Evolutionary conservation across 2,329 filamentous ascomycete genomes (phyloP).

Genomic region (Hymenoscyphus repandus): DNA sequence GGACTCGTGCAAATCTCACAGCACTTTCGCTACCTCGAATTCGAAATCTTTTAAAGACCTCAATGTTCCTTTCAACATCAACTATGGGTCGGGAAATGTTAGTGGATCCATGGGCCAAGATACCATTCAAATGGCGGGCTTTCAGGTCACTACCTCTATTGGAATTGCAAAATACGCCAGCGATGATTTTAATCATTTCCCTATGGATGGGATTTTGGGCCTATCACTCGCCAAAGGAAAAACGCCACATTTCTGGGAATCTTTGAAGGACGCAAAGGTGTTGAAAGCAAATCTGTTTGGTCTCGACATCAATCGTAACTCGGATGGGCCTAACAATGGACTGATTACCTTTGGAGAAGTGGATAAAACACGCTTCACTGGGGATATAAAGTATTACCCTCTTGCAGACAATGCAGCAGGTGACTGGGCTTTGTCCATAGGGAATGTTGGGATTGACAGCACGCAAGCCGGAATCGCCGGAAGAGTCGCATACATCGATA

Average conservation of each 20-base stretch:
- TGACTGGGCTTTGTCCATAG: conserved; percentile 70
- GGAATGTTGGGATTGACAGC: conserved; percentile 59
- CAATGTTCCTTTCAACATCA: conserved; percentile 54
- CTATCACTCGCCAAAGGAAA: conserved; percentile 56
- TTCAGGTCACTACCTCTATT: conserved; percentile 61
- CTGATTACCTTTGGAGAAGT: conserved; percentile 72
- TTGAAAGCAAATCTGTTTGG: conserved; percentile 65
- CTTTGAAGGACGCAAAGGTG: conserved; percentile 49
- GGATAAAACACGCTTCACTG: conserved; percentile 61
- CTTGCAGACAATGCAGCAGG: conserved; percentile 44
- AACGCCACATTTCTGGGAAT: conserved; percentile 61
- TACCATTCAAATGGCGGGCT: conserved; percentile 58
- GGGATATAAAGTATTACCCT: conserved; percentile 61
- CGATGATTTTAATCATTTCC: conserved; percentile 68
- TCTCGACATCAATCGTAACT: conserved; percentile 62
- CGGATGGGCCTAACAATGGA: conserved; percentile 63
- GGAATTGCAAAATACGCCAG: conserved; percentile 69
- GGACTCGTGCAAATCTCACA: conserved; percentile 62
- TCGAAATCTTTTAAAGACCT: conserved; percentile 57
- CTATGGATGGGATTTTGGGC: conserved; percentile 84
- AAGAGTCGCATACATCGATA: conserved; percentile 70
- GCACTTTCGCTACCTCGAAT: conserved; percentile 59
- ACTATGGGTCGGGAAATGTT: conserved; percentile 74
- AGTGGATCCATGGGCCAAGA: conserved; percentile 63
- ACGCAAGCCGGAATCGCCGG: conserved; percentile 42